These are phyloP conservation scores for Talaromyces rugulosus DNA, from an alignment of 2,329 filamentous ascomycete genomes.

Conservation along the genomic window DNA sequence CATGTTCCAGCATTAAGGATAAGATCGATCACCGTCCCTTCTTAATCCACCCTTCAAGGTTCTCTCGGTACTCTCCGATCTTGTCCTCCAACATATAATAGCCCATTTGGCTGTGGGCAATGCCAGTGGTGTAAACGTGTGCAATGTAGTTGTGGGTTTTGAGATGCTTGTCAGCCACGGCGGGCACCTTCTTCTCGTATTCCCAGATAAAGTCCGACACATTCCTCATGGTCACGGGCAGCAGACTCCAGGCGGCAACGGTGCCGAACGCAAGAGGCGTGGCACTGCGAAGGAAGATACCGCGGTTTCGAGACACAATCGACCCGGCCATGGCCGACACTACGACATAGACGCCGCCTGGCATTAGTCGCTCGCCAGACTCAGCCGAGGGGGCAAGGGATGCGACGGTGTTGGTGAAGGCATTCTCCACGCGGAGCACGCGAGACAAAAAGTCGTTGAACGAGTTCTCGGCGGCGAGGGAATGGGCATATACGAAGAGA, in stretches of 20 bases:
- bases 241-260: conserved; percentile 74
- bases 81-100: conserved; percentile 74
- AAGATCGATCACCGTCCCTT: conserved; percentile 68
- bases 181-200: conserved; percentile 87
- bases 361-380: conserved; percentile 83
- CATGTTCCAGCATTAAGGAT: not conserved
- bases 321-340: conserved; percentile 92
- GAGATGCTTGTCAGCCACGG: conserved; percentile 75
- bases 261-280: conserved; percentile 77
- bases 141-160: conserved; percentile 64
- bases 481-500: conserved; percentile 73
- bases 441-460: conserved; percentile 78
- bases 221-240: conserved; percentile 89
- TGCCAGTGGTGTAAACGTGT: conserved; percentile 68
- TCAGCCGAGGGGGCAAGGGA: conserved; percentile 81
- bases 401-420: conserved; percentile 83
- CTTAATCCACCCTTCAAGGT: conserved; percentile 82
- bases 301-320: conserved; percentile 85
- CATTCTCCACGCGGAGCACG: conserved; percentile 79
- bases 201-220: conserved; percentile 81
- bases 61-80: conserved; percentile 69
- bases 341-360: conserved; percentile 84
- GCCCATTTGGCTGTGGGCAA: conserved; percentile 67
- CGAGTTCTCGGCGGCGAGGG: conserved; percentile 69
- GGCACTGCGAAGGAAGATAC: conserved; percentile 71